Base-by-base conservation (phyloP, 768 basidiomycete genomes). In the Mycena rosella region DNA sequence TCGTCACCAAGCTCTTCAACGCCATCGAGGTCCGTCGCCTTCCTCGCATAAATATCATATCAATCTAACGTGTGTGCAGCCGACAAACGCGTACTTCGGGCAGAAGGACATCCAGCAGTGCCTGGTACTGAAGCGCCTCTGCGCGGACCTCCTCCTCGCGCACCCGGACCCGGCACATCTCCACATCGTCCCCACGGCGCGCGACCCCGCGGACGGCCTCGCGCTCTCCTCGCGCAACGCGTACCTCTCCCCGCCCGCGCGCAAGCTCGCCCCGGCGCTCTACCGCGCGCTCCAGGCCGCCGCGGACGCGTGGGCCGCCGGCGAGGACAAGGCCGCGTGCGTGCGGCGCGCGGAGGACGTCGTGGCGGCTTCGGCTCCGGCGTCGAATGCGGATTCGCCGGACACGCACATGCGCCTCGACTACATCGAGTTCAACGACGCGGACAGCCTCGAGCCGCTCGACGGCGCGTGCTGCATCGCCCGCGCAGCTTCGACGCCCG, bases 61-160 rank as follows among this genome's bases (percentile, higher is more conserved):
- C n/a, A 27, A 55, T 30, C 55, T 32, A 61, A 17, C 44, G 11
- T 29, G 22, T 36, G 17, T n/a, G n/a, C 77, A 97, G 96, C 97
- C 97, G 7, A 94, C 93, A 49, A 88, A 91, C 70, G 90, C 93
- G 24, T 98, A 99, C 78, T 98, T 99, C 69, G 97, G 98, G 1
- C 96, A 99, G 79, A 99, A 99, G 77, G 97, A 99, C 76, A 98
- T 99, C 60, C 98, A 99, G 75, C 98, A 99, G 77, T 95, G 93
- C 0, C 82, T 98, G 18, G 80, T 99, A 49, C 84, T 99, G 34
- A 91, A 92, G 36, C 88, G 90, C 5, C 83, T 99, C 79, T 86
- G 86, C 59, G 82, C 85, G 30, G 98, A 99, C 77, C 83, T 98
- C 7, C 87, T 97, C 13, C 78, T 96, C n/a, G 81, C 91, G 8